phyloP scores from a whole-genome alignment of 2,329 filamentous ascomycete genomes.

The Paraconiothyrium sp. region DNA sequence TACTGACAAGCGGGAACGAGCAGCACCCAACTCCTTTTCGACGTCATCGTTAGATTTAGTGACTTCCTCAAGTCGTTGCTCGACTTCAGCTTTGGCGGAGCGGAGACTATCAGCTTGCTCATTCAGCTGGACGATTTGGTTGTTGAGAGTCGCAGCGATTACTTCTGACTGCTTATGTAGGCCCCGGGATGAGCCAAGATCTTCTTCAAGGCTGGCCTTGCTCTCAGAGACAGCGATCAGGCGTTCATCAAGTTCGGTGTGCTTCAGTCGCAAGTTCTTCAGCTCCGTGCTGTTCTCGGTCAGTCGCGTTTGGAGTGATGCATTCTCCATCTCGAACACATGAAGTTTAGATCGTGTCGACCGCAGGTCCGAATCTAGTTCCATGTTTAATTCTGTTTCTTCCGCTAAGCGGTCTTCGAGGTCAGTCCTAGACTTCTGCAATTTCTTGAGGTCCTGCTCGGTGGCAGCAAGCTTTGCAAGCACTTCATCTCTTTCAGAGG shows the following conservation, averaged over 20 bases:
- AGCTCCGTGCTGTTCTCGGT: conserved; percentile 25
- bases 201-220: conserved; percentile 20
- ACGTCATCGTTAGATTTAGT: conserved; percentile 13
- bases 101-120: conserved; percentile 12
- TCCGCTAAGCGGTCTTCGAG: conserved; percentile 30
- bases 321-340: conserved; percentile 30
- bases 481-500: conserved; percentile 23
- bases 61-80: conserved; percentile 10
- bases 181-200: conserved; percentile 16
- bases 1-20: conserved; percentile 21
- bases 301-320: conserved; percentile 30
- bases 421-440: conserved; percentile 26
- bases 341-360: conserved; percentile 26
- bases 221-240: conserved; percentile 8
- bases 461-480: conserved; percentile 22
- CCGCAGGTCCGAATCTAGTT: conserved; percentile 33
- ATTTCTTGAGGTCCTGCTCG: conserved; percentile 30
- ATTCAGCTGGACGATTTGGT: background rate
- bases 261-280: conserved; percentile 24
- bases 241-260: conserved; percentile 23
- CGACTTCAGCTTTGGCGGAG: conserved; percentile 7
- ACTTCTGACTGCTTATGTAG: conserved; percentile 20
- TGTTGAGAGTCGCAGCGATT: conserved; percentile 19
- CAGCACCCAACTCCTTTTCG: conserved; percentile 22
- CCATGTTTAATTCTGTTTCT: conserved; percentile 21